Evolutionary conservation across 2,329 filamentous ascomycete genomes (phyloP).

Genomic region (Trichoderma afroharzianum): DNA sequence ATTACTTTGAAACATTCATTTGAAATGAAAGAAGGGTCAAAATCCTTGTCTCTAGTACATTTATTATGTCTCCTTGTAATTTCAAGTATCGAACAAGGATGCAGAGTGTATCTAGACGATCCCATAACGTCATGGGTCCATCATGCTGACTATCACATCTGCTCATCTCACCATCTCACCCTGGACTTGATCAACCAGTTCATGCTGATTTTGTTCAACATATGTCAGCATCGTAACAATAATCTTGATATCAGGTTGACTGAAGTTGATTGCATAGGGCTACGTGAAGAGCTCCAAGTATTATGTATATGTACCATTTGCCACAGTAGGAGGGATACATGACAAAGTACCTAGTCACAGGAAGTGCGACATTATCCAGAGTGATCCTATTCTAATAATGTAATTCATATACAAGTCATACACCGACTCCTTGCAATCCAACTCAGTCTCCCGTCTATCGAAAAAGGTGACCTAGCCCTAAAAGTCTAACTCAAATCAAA

Average conservation of each 20-base stretch:
- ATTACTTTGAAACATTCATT: not conserved
- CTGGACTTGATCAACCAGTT: not conserved
- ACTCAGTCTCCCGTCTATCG: constrained; percentile 1
- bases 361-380: not conserved
- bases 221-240: not conserved
- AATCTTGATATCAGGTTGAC: not conserved
- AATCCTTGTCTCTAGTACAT: not conserved
- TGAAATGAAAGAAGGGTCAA: too few relatives aligned
- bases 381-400: not conserved
- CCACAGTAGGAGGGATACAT: not conserved
- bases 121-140: not conserved
- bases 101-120: not conserved
- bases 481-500: constrained; percentile 69
- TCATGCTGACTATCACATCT: not conserved
- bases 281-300: not conserved
- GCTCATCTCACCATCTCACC: not conserved
- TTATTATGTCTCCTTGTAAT: not conserved
- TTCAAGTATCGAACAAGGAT: not conserved
- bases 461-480: not conserved
- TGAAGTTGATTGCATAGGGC: not conserved
- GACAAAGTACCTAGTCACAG: not conserved
- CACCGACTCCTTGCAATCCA: not conserved
- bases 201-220: not conserved
- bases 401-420: not conserved
- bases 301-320: not conserved